A percentile compares a stretch with the other conserved stretches of the same genome.
These are phyloP conservation scores for Lecanicillium sp. DNA, from an alignment of 2,329 filamentous ascomycete genomes.

Conservation along the genomic window DNA sequence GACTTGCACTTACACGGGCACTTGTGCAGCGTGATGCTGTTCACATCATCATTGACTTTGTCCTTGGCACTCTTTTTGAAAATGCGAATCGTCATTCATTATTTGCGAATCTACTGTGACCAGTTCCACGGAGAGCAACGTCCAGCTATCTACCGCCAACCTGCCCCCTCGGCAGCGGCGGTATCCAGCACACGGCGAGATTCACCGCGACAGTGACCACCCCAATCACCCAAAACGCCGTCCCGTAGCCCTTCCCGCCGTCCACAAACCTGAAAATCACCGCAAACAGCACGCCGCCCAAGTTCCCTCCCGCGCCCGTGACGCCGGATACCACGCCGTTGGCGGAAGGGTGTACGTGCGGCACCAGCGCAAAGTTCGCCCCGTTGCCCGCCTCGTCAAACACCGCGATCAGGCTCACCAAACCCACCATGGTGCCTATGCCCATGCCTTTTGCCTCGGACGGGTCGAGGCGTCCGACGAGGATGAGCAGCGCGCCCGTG, in stretches of 20 bases:
- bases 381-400: conserved; percentile 84
- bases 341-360: conserved; percentile 76
- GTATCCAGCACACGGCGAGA: conserved; percentile 52
- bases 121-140: background rate
- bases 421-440: conserved; percentile 61
- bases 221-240: conserved; percentile 76
- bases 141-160: conserved; percentile 23
- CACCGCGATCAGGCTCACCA: conserved; percentile 70
- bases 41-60: too few species aligned
- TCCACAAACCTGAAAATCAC: conserved; percentile 70
- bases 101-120: background rate
- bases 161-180: conserved; percentile 47
- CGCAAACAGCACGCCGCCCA: conserved; percentile 80
- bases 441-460: conserved; percentile 37
- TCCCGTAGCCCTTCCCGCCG: conserved; percentile 59
- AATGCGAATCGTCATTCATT: background rate
- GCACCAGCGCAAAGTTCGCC: conserved; percentile 78
- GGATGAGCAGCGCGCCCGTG: conserved; percentile 54
- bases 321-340: conserved; percentile 75
- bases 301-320: conserved; percentile 73
- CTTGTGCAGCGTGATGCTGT: too few species aligned
- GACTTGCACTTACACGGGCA: too few species aligned
- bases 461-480: conserved; percentile 59
- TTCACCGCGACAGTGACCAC: conserved; percentile 67
- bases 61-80: background rate